These are phyloP conservation scores for Sclerotiophoma versabilis DNA, from an alignment of 2,329 filamentous ascomycete species.

Conservation along the genomic window DNA sequence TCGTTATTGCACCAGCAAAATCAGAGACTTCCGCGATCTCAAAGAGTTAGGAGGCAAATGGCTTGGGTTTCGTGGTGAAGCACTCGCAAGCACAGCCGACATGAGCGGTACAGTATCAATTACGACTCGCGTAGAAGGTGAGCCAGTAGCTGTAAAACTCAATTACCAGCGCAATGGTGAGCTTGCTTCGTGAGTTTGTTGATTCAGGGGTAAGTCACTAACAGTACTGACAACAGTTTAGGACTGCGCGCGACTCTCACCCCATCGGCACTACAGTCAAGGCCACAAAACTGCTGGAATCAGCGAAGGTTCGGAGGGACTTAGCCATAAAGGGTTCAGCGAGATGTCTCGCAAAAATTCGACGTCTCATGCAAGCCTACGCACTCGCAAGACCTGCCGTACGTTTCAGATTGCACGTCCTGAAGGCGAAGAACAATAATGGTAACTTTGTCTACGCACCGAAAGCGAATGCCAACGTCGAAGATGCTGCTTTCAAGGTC, in stretches of 20 bases:
- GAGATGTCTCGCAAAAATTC: constrained; percentile 66
- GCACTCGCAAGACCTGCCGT: constrained; percentile 70
- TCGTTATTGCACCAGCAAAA: constrained; percentile 77
- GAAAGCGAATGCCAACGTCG: constrained; percentile 55
- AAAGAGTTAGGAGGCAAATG: constrained; percentile 62
- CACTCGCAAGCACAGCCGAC: constrained; percentile 70
- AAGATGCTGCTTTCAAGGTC: constrained; percentile 68
- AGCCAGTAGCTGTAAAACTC: constrained; percentile 64
- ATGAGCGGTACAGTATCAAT: constrained; percentile 65
- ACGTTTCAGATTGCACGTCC: constrained; percentile 66
- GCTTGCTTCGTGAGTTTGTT: constrained; percentile 49
- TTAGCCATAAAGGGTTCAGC: constrained; percentile 63
- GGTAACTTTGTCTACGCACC: constrained; percentile 70
- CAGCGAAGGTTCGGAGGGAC: constrained; percentile 69
- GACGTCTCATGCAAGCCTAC: constrained; percentile 68
- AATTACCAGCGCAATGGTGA: constrained; percentile 61
- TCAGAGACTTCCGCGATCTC: constrained; percentile 69
- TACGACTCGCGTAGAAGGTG: constrained; percentile 68
- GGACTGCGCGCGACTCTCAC: constrained; percentile 54
- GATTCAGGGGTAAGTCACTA: neutral
- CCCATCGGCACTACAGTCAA: constrained; percentile 74
- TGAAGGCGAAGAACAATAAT: constrained; percentile 60
- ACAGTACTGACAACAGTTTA: constrained; percentile 20
- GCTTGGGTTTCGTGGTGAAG: constrained; percentile 80
- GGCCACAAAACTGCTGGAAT: constrained; percentile 65